Conservation (phyloP, 139 green algal genomes). For the Tetraselmis striata region DNA sequence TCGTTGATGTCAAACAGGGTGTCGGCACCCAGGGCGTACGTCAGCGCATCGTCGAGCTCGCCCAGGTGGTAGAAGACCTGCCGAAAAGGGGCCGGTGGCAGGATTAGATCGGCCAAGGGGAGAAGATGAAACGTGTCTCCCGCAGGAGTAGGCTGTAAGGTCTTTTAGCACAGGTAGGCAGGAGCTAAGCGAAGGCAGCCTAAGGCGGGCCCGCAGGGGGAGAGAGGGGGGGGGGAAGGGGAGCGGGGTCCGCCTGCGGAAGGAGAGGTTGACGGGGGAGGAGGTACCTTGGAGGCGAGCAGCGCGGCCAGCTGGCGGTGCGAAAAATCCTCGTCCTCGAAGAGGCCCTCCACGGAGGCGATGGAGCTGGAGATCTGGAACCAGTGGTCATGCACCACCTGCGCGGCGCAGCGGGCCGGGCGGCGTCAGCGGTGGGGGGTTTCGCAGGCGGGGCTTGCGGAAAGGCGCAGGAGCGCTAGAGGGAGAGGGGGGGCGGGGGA, state of each 20-base stretch:
- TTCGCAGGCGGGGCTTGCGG: neutral
- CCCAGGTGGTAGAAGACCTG: conserved; percentile 99
- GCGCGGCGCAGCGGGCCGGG: conserved; percentile 5
- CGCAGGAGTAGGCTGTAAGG: too few species aligned
- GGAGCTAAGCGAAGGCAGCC: too few species aligned
- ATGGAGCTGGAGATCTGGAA: conserved; percentile 86
- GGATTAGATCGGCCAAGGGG: neutral
- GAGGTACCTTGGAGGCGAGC: conserved; percentile 89
- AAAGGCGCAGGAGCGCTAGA: neutral
- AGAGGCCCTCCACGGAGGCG: conserved; percentile 80
- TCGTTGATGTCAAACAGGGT: conserved; percentile 88
- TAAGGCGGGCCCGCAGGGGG: too few species aligned
- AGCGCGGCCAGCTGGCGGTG: conserved; percentile 88
- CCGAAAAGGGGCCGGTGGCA: neutral
- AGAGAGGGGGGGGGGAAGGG: too few species aligned
- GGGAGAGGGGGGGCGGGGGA: too few species aligned
- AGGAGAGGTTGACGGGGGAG: too few species aligned
- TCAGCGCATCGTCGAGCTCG: conserved; percentile 91
- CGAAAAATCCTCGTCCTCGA: conserved; percentile 90
- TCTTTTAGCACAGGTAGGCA: too few species aligned
- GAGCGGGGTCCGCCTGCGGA: too few species aligned
- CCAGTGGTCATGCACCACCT: conserved; percentile 74
- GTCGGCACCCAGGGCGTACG: conserved; percentile 88
- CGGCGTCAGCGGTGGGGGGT: neutral
- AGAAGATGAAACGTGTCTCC: too few species aligned